A percentile compares a stretch with the other conserved stretches of the same genome.
These are phyloP conservation scores for Alternaria alternata DNA, from an alignment of 2,329 filamentous ascomycete genomes.

Conservation along the genomic window DNA sequence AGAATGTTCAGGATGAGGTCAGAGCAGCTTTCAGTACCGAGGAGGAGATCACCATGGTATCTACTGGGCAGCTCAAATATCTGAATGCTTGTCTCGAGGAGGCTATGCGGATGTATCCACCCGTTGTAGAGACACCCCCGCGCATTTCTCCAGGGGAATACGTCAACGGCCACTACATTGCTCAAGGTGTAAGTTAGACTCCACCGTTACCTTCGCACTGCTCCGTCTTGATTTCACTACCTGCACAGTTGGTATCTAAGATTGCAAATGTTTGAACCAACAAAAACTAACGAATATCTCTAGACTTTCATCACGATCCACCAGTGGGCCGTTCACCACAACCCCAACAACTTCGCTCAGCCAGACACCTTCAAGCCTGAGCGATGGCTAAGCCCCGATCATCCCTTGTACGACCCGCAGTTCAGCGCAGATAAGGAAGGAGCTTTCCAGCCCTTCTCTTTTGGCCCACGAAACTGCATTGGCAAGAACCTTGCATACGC, in stretches of 20 bases:
- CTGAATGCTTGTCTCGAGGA: slow-evolving; percentile 30
- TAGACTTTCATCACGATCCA: slow-evolving; percentile 22
- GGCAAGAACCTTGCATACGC: slow-evolving; percentile 45
- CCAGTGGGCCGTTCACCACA: slow-evolving; percentile 27
- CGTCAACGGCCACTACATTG: slow-evolving; percentile 23
- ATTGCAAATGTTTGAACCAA: accelerated
- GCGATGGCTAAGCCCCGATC: slow-evolving; percentile 27
- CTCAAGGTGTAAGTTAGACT: slow-evolving; percentile 17
- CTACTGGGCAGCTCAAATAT: slow-evolving; percentile 11
- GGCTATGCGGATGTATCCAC: slow-evolving; percentile 26
- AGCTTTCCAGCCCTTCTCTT: slow-evolving; percentile 36
- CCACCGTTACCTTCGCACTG: accelerated
- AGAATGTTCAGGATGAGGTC: slow-evolving; percentile 19
- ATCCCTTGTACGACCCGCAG: slow-evolving; percentile 21
- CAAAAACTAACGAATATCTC: background rate
- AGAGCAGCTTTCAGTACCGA: slow-evolving; percentile 8
- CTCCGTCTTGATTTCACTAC: accelerated
- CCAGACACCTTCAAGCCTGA: slow-evolving; percentile 33
- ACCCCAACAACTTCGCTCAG: slow-evolving; percentile 29
- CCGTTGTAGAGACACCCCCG: slow-evolving; percentile 10
- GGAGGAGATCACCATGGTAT: slow-evolving; percentile 18
- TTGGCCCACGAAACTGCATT: slow-evolving; percentile 24
- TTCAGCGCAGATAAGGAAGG: slow-evolving; percentile 34
- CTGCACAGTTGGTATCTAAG: accelerated
- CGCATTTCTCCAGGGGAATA: slow-evolving; percentile 19